Evolutionary conservation across 805 yeast species (phyloP).

Genomic region (Blastobotrys mokoenaii): DNA sequence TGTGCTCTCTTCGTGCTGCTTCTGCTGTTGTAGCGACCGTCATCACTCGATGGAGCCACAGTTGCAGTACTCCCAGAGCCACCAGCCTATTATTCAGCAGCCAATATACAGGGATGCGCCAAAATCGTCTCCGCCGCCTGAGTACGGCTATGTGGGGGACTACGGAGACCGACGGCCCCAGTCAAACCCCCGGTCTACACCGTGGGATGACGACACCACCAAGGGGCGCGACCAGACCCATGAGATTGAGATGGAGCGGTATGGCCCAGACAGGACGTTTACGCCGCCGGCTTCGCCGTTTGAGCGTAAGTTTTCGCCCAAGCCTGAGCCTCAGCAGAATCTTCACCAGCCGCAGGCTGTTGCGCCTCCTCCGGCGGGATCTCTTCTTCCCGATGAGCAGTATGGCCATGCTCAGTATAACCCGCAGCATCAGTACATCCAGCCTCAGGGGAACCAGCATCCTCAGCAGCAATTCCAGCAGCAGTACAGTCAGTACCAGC

Average conservation of each 20-base stretch:
- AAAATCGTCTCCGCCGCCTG: constrained; percentile 5
- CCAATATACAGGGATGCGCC: constrained; percentile 2
- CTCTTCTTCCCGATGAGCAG: not conserved
- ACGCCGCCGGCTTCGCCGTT: not conserved
- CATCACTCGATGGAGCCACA: constrained; percentile 4
- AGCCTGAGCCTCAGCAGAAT: not conserved
- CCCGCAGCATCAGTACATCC: not conserved
- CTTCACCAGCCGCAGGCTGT: not conserved
- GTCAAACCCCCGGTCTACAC: not conserved
- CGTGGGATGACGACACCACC: not conserved
- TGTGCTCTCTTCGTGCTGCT: constrained; percentile 41
- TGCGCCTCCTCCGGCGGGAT: not conserved
- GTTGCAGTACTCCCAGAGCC: not conserved
- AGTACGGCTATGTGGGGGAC: constrained; percentile 8
- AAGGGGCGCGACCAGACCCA: not conserved
- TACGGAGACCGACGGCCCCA: constrained; percentile 6
- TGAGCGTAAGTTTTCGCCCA: too few relatives aligned
- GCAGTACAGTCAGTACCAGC: not conserved
- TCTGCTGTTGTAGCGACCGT: constrained; percentile 39
- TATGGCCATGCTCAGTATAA: not conserved
- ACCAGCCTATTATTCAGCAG: constrained; percentile 3
- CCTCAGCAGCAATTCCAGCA: not conserved
- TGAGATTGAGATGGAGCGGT: constrained; percentile 6
- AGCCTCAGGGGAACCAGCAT: not conserved
- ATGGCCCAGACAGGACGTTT: not conserved